Percentiles rank a stretch among this genome's conserved stretches.
Conservation (phyloP, 75 land plant species). For the Sequoia sempervirens region DNA sequence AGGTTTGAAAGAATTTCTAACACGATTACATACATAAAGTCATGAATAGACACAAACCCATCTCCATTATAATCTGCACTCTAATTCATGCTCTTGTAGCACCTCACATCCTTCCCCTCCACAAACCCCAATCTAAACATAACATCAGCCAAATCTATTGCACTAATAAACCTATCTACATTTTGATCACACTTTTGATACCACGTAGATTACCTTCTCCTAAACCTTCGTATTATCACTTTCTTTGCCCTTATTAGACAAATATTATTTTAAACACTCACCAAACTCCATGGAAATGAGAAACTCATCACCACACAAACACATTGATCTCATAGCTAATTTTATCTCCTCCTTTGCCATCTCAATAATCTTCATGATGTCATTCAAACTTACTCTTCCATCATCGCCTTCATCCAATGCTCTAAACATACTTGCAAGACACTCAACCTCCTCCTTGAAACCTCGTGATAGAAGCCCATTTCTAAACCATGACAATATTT, state of each 20-base stretch:
- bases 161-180: constrained; percentile 49
- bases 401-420: too few species aligned
- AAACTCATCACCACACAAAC: neutral
- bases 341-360: neutral
- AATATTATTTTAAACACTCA: neutral
- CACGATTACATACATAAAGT: constrained; percentile 33
- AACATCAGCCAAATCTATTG: constrained; percentile 35
- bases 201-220: constrained; percentile 11
- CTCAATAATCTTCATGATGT: too few species aligned
- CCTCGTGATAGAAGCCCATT: too few species aligned
- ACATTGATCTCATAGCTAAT: neutral
- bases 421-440: too few species aligned
- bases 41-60: constrained; percentile 41
- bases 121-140: constrained; percentile 25
- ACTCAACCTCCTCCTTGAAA: too few species aligned
- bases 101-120: constrained; percentile 16
- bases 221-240: neutral
- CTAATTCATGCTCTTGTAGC: constrained; percentile 38
- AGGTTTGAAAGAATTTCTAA: neutral
- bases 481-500: too few species aligned
- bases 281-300: neutral
- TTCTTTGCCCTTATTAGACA: neutral
- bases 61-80: constrained; percentile 41
- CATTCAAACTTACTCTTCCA: too few species aligned
- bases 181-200: constrained; percentile 51